These are phyloP conservation scores for Ophiocordyceps camponoti-saundersi DNA, from an alignment of 2,329 filamentous ascomycete genomes.

Conservation along the genomic window DNA sequence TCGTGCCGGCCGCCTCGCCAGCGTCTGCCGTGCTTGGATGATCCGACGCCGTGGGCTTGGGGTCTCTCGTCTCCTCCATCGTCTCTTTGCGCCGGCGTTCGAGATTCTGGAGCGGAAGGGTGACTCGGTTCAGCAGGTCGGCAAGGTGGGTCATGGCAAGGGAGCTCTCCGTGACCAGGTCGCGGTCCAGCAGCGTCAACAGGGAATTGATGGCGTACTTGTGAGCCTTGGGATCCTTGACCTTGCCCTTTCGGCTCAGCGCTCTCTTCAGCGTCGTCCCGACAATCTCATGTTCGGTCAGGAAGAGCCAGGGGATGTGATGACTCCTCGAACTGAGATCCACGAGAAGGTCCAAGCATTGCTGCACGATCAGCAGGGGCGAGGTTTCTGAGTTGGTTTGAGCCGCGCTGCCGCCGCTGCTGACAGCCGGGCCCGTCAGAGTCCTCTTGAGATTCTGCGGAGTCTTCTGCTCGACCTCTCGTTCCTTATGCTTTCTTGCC, in stretches of 20 bases:
- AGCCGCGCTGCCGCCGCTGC: constrained; percentile 18
- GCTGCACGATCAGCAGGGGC: constrained; percentile 86
- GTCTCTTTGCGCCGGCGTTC: constrained; percentile 71
- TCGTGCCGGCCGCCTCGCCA: constrained; percentile 4
- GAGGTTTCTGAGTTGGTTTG: constrained; percentile 72
- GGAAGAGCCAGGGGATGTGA: constrained; percentile 78
- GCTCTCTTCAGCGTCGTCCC: constrained; percentile 60
- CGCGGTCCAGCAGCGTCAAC: constrained; percentile 75
- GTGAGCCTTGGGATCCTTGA: constrained; percentile 65
- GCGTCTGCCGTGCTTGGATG: constrained; percentile 11
- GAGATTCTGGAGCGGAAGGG: constrained; percentile 64
- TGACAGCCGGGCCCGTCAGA: constrained; percentile 37
- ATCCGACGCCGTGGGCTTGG: constrained; percentile 23
- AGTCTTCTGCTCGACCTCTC: constrained; percentile 48
- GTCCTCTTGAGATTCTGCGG: constrained; percentile 66
- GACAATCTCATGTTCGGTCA: constrained; percentile 77
- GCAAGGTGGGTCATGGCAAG: constrained; percentile 90
- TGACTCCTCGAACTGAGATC: constrained; percentile 72
- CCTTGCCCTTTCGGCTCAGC: constrained; percentile 70
- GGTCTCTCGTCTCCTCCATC: constrained; percentile 24
- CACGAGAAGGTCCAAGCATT: constrained; percentile 74
- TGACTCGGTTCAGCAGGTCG: constrained; percentile 73
- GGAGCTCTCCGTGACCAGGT: constrained; percentile 93
- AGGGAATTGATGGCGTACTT: constrained; percentile 89
- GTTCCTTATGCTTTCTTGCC: constrained; percentile 63